Evolutionary conservation across 805 yeast species (phyloP).

Genomic region (Kodamaea restingae): DNA sequence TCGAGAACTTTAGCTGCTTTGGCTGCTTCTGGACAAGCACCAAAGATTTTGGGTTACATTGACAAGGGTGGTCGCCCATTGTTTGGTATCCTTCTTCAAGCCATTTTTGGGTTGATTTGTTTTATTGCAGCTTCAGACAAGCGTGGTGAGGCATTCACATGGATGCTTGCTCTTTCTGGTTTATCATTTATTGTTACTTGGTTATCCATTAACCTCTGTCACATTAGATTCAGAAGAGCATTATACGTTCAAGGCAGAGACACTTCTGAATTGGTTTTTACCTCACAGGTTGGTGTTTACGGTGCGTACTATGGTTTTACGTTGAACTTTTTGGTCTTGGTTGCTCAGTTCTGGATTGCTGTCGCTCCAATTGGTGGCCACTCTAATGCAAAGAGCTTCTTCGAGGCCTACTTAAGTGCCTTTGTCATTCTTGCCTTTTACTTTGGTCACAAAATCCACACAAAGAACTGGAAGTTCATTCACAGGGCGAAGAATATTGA

Average conservation of each 20-base stretch:
- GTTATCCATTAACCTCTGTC: slow-evolving; percentile 68
- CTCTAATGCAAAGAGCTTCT: slow-evolving; percentile 34
- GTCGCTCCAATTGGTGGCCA: too few species aligned
- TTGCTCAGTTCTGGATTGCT: slow-evolving; percentile 40
- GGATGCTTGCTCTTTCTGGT: slow-evolving; percentile 74
- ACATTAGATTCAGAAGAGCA: slow-evolving; percentile 60
- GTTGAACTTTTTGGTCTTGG: slow-evolving; percentile 29
- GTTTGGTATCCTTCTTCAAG: slow-evolving; percentile 53
- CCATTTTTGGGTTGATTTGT: slow-evolving; percentile 53
- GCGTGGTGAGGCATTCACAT: slow-evolving; percentile 56
- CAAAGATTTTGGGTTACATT: slow-evolving; percentile 57
- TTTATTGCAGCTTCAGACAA: slow-evolving; percentile 58
- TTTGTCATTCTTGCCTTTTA: slow-evolving; percentile 41
- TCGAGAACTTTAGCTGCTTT: slow-evolving; percentile 65
- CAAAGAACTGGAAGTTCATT: slow-evolving; percentile 42
- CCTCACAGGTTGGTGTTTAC: slow-evolving; percentile 32
- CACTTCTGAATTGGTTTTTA: slow-evolving; percentile 32
- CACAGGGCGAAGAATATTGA: slow-evolving; percentile 48
- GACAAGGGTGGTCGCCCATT: slow-evolving; percentile 81
- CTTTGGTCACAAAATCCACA: slow-evolving; percentile 46
- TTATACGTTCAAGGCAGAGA: slow-evolving; percentile 46
- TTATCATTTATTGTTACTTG: slow-evolving; percentile 71
- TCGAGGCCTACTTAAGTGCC: slow-evolving; percentile 44
- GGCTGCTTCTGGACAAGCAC: slow-evolving; percentile 64
- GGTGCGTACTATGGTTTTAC: slow-evolving; percentile 33